Evolutionary conservation across 371 early-diverging fungal species (phyloP), one percentile per base, ranked within the genome.

Genomic region (Circinella minor): DNA sequence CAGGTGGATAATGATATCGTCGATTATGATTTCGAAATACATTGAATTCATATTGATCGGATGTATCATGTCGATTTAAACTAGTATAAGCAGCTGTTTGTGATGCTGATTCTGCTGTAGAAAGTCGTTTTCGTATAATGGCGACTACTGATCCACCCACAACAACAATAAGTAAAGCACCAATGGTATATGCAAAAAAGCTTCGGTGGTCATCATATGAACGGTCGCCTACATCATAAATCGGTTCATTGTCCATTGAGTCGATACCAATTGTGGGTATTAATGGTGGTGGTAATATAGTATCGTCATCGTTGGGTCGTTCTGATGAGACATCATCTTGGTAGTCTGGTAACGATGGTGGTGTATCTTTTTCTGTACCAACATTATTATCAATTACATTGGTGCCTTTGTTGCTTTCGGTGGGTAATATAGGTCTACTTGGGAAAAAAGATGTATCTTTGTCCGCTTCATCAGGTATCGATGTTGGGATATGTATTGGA

Each of bases 141-240:
- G 65, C 54, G 18, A 59, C 73, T 39, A 61, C 65, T 17, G 61
- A 49, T 37, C 68, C 69, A 36, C 55, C 65, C 38, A 73, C 62
- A 13, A 61, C 46, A 38, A 43, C 38, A 39, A 70, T 39, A 55
- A 69, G 54, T 51, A 68, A 36, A 0, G 47, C 67, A 7, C 60
- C 66, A 39, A 70, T 36, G 55, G 65, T 65, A 37, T 70, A 70
- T n/a, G 69, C 59, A 66, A 74, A 74, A 61, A 73, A 73, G 63
- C 61, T 43, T 36, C 67, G 69, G 60, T 65, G 63, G 70, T 64
- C 57, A 37, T 66, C 57, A 34, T 20, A 3, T 13, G 51, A 27
- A 10, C 17, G 67, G 3, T 66, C 66, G 66, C 34, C 15, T 20
- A n/a, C 37, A 27, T 15, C n/a, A 36, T n/a, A n/a, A 36, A 51